These are phyloP conservation scores for Capsella bursapastoris DNA, from an alignment of 345 rosid species.

Conservation along the genomic window DNA sequence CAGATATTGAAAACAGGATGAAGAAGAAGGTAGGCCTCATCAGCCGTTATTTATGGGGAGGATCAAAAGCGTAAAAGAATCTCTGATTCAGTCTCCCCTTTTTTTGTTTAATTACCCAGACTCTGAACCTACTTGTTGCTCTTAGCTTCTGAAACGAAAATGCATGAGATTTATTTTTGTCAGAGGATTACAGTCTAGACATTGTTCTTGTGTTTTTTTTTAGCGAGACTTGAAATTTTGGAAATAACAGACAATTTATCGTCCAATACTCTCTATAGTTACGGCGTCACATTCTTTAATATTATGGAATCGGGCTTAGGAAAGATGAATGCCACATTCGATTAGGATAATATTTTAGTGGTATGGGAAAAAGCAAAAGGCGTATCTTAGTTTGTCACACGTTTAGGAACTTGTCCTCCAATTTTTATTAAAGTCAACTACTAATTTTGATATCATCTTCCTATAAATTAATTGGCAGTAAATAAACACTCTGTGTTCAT, in stretches of 20 bases:
- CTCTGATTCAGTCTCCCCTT: conserved; percentile 19
- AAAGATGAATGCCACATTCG: background rate
- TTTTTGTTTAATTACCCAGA: background rate
- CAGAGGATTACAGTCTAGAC: conserved; percentile 32
- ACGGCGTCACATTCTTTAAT: background rate
- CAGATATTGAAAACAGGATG: conserved; percentile 80
- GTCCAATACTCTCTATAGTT: background rate
- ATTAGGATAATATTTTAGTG: too few species aligned
- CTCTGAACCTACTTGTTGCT: background rate
- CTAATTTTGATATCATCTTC: background rate
- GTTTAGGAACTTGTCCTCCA: conserved; percentile 17
- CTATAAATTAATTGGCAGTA: background rate
- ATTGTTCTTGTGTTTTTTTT: background rate
- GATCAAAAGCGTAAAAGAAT: conserved; percentile 16
- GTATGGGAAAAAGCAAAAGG: background rate
- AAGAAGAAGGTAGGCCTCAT: conserved; percentile 77
- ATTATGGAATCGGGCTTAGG: background rate
- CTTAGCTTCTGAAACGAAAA: conserved; percentile 23
- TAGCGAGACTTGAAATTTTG: conserved; percentile 30
- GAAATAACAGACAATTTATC: conserved; percentile 7
- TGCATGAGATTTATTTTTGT: conserved; percentile 20
- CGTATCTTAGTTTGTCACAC: conserved; percentile 36
- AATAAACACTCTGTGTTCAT: background rate
- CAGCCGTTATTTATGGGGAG: conserved; percentile 45
- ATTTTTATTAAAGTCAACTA: conserved; percentile 33